A percentile compares a stretch with the other conserved stretches of the same genome.
Conservation (phyloP, 441 rosid species). For the Brassica hybrid region DNA sequence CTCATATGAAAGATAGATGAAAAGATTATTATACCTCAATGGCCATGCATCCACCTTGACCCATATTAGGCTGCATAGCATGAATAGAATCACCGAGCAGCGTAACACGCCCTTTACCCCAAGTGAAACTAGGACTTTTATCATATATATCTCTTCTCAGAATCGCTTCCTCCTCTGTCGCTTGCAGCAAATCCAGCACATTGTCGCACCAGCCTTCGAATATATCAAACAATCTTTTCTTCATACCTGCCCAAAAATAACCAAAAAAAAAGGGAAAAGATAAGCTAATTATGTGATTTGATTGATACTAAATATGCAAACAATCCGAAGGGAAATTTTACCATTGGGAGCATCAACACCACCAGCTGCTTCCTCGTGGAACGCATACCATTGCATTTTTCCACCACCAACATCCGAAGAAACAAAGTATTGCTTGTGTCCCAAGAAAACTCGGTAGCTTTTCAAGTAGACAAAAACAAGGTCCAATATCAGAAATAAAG, state of each 20-base stretch:
- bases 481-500: constrained; percentile 19
- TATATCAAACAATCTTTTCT: constrained; percentile 78
- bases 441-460: constrained; percentile 91
- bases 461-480: constrained; percentile 33
- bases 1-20: constrained; percentile 3
- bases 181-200: constrained; percentile 70
- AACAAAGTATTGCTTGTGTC: constrained; percentile 95
- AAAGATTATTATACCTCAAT: constrained; percentile 65
- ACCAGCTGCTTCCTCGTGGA: constrained; percentile 82
- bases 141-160: constrained; percentile 93
- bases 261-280: not conserved
- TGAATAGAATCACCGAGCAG: constrained; percentile 92
- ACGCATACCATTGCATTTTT: constrained; percentile 99
- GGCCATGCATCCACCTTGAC: constrained; percentile 98
- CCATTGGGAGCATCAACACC: constrained; percentile 72
- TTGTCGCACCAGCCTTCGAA: constrained; percentile 94
- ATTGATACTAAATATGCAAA: not conserved
- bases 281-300: not conserved
- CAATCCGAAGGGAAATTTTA: constrained; percentile 36
- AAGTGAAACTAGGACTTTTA: constrained; percentile 65
- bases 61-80: constrained; percentile 97
- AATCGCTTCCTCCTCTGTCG: constrained; percentile 80
- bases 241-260: constrained; percentile 56
- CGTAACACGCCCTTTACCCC: constrained; percentile 95
- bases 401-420: constrained; percentile 97